Evolutionary conservation across 139 green algal genomes (phyloP).

Genomic region (Picochlorum costavermella): DNA sequence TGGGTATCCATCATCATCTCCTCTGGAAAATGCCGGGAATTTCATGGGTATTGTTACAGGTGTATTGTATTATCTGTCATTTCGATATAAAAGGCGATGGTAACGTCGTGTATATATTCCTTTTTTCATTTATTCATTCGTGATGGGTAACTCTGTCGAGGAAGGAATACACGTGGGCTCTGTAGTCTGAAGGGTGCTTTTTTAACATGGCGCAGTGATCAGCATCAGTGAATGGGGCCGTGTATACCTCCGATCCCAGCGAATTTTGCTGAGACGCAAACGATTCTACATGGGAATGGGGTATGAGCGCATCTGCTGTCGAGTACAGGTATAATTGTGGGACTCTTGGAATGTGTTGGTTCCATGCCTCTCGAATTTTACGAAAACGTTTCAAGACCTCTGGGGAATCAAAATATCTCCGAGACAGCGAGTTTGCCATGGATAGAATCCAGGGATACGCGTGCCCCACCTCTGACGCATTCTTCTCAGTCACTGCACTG

Average conservation of each 20-base stretch:
- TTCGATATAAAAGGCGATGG: conserved; percentile 1
- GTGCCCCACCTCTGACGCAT: conserved; percentile 16
- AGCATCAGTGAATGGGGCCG: conserved; percentile 2
- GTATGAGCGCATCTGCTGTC: conserved; percentile 45
- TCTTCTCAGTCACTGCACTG: conserved; percentile 21
- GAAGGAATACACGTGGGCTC: conserved; percentile 3
- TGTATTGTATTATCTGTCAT: conserved; percentile 17
- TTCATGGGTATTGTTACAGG: conserved; percentile 24
- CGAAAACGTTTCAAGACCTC: conserved; percentile 12
- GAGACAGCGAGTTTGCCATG: not conserved
- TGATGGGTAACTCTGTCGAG: not conserved
- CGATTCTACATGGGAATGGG: conserved; percentile 31
- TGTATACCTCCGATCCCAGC: not conserved
- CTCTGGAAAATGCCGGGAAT: conserved; percentile 20
- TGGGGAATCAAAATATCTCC: conserved; percentile 12
- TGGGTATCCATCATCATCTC: conserved; percentile 5
- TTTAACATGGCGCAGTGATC: conserved; percentile 29
- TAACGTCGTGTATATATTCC: no score
- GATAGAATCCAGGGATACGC: conserved; percentile 13
- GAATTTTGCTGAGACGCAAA: conserved; percentile 48
- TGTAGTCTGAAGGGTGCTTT: conserved; percentile 18
- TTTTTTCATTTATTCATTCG: no score
- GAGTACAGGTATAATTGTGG: conserved; percentile 64
- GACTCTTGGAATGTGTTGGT: not conserved
- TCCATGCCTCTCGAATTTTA: conserved; percentile 13